Base-by-base conservation (phyloP, 1,139 yeast genomes). In the Ogataea hybrid region DNA sequence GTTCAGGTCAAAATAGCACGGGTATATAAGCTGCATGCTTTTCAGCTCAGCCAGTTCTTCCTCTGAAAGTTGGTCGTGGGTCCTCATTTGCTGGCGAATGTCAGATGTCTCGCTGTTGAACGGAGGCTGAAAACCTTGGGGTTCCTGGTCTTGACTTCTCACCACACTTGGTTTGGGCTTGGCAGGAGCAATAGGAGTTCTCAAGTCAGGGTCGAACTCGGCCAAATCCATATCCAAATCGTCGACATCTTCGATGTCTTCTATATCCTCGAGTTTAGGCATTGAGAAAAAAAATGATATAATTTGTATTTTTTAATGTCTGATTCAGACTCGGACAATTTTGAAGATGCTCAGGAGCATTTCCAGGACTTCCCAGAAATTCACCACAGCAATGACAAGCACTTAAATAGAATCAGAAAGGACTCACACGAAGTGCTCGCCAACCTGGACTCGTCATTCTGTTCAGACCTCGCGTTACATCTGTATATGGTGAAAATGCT, bases 141-240 rank as follows among this genome's bases (percentile, higher is more conserved):
- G 65, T 37, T 59, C 70, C 3, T 46, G n/a, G 56, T 81, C 88
- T 56, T 81, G 85, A n/a, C 87, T 80, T 58, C 86, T 71, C 7
- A 73, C 75, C 21, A 82, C 70, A 2, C 69, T 63, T 25, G 86
- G 84, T 49, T 73, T 71, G 12, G 81, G 76, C 54, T 75, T 71
- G 35, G 73, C 68, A 33, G 89, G 89, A 1, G 89, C 89, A 16
- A 83, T 65, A 3, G 89, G 86, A 0, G 90, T 82, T 35, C 63
- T 73, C 48, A 83, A 66, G 34, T 69, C 65, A 14, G 96, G 90
- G 64, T 89, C 97, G 52, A 88, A 84, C 68, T 89, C 90, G 8
- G 95, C 94, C 31, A 90, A 73, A 64, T 89, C 96, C 85, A 87
- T 84, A 55, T 89, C 96, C 80, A 88, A 72, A 67, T 87, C 81